phyloP scores from a whole-genome alignment of 1,139 yeast genomes.

The Entelexis paramagnoliae region DNA sequence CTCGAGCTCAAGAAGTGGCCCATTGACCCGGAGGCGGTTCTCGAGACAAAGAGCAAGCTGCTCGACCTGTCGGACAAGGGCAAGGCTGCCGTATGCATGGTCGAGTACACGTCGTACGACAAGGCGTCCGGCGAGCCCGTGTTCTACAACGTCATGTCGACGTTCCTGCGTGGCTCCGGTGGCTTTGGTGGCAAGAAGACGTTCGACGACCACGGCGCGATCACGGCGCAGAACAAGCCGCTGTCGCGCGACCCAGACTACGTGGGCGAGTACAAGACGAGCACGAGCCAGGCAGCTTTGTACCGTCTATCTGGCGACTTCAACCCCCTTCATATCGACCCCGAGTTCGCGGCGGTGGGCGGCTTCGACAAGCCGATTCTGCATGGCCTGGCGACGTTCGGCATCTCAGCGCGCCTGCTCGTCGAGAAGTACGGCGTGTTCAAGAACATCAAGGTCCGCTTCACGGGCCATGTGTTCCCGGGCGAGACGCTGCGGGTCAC shows the following conservation, averaged over 20 bases:
- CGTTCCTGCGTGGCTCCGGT: conserved; percentile 73
- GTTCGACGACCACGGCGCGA: conserved; percentile 50
- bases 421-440: conserved; percentile 73
- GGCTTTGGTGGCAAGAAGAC: conserved; percentile 42
- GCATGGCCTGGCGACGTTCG: conserved; percentile 87
- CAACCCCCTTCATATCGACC: conserved; percentile 93
- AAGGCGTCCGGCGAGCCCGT: conserved; percentile 56
- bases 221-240: conserved; percentile 54
- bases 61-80: conserved; percentile 77
- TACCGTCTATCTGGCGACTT: conserved; percentile 90
- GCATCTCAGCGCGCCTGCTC: conserved; percentile 67
- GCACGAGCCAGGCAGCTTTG: conserved; percentile 71
- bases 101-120: conserved; percentile 65
- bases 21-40: conserved; percentile 52
- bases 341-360: conserved; percentile 79
- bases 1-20: conserved; percentile 70
- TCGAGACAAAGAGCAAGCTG: conserved; percentile 56
- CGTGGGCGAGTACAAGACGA: conserved; percentile 49
- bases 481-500: conserved; percentile 77
- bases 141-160: conserved; percentile 76
- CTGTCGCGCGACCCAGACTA: conserved; percentile 63
- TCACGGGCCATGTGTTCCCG: conserved; percentile 90
- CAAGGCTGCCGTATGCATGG: conserved; percentile 72
- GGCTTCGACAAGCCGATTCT: conserved; percentile 78
- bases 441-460: conserved; percentile 81